Conservation (phyloP, 306 rosid genomes). For the Amphicarpaea edgeworthii region DNA sequence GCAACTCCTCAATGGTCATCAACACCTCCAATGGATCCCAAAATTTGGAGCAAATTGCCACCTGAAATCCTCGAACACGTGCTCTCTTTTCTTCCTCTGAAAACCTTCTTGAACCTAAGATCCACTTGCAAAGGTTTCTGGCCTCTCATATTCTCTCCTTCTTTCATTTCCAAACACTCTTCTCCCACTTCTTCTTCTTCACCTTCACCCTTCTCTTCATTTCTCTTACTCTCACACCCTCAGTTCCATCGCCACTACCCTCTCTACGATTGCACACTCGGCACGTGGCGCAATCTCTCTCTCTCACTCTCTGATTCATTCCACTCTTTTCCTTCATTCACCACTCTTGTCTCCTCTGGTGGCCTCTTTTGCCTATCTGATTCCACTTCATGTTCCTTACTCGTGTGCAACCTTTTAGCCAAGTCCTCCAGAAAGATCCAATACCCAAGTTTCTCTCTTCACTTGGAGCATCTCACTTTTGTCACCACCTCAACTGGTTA, state of each 20-base stretch:
- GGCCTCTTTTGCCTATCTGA: slow-evolving; percentile 78
- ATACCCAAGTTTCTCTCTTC: slow-evolving; percentile 63
- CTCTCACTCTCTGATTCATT: slow-evolving; percentile 57
- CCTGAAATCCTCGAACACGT: slow-evolving; percentile 71
- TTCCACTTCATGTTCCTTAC: slow-evolving; percentile 58
- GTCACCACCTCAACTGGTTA: slow-evolving; percentile 68
- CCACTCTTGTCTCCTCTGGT: slow-evolving; percentile 67
- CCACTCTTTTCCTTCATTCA: slow-evolving; percentile 44
- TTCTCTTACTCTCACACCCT: slow-evolving; percentile 85
- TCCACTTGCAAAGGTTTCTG: slow-evolving; percentile 84
- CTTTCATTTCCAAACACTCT: slow-evolving; percentile 68
- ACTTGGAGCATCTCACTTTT: slow-evolving; percentile 66
- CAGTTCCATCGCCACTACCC: slow-evolving; percentile 63
- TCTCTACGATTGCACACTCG: slow-evolving; percentile 67
- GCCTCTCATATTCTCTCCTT: slow-evolving; percentile 73
- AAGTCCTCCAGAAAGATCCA: slow-evolving; percentile 61
- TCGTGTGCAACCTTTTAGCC: slow-evolving; percentile 71
- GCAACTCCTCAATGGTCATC: slow-evolving; percentile 9
- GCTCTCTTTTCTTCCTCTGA: slow-evolving; percentile 79
- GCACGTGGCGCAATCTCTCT: slow-evolving; percentile 69
- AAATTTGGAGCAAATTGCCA: slow-evolving; percentile 81
- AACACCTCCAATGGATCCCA: slow-evolving; percentile 67
- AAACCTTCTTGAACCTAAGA: slow-evolving; percentile 65
- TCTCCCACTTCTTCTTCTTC: slow-evolving; percentile 51
- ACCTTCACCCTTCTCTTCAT: slow-evolving; percentile 66